Percentiles rank a stretch among this genome's conserved stretches.
Conservation (phyloP, 805 yeast species). For the Brettanomyces sp. region DNA sequence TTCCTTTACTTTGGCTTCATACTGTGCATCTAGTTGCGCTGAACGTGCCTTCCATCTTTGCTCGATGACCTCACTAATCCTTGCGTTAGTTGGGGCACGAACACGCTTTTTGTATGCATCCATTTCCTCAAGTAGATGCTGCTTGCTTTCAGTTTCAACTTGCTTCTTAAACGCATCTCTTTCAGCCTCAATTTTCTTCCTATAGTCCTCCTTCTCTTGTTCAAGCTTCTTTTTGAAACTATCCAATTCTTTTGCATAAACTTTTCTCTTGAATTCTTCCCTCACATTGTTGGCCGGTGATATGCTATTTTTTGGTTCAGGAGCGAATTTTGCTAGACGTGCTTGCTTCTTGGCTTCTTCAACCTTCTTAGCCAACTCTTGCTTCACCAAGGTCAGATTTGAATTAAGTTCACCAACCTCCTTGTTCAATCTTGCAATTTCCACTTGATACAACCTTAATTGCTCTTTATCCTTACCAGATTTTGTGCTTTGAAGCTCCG, state of each 20-base stretch:
- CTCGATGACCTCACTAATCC: slow-evolving; percentile 27
- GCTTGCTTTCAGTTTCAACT: slow-evolving; percentile 22
- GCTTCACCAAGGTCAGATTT: slow-evolving; percentile 13
- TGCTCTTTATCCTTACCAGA: slow-evolving; percentile 3
- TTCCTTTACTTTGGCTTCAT: slow-evolving; percentile 14
- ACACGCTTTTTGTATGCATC: slow-evolving; percentile 25
- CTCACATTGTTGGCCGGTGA: slow-evolving; percentile 13
- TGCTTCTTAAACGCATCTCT: slow-evolving; percentile 10
- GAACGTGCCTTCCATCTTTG: slow-evolving; percentile 24
- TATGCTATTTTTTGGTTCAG: slow-evolving; percentile 6
- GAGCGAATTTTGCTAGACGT: background rate
- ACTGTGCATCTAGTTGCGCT: slow-evolving; percentile 26
- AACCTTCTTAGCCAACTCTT: slow-evolving; percentile 10
- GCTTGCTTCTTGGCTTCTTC: slow-evolving; percentile 7
- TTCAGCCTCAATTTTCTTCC: slow-evolving; percentile 22
- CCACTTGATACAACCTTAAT: slow-evolving; percentile 7
- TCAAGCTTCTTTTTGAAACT: background rate
- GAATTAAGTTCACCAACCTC: slow-evolving; percentile 4
- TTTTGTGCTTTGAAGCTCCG: slow-evolving; percentile 9
- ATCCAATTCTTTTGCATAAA: slow-evolving; percentile 1
- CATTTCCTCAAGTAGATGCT: slow-evolving; percentile 21
- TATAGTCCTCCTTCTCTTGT: slow-evolving; percentile 14
- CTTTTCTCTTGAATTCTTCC: slow-evolving; percentile 13
- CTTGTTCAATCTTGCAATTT: slow-evolving; percentile 11
- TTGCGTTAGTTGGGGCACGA: slow-evolving; percentile 30